Evolutionary conservation across 2,329 filamentous ascomycete genomes (phyloP), one percentile per base, ranked within the genome.

Genomic region (Pseudogymnoascus sp.): DNA sequence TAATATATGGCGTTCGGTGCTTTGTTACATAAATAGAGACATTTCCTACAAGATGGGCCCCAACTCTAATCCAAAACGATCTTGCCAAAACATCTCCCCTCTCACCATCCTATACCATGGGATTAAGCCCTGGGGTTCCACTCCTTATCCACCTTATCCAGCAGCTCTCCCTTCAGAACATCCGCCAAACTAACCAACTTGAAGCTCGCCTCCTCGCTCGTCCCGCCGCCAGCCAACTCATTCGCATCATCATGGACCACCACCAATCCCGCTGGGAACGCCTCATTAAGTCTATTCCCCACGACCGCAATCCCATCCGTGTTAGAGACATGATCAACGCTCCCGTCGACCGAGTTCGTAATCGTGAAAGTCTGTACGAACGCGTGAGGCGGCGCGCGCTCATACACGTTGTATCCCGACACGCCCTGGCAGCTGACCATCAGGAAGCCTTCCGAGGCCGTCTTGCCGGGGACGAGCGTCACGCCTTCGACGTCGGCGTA

Each of bases 231-330:
- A 0, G 75, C 71, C 6, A 81, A 68, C 70, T 82, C 76, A 63
- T 83, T 83, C 2, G 78, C 77, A 68, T 83, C 81, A 65, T 83
- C 80, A 63, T 83, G 80, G 11, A 79, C 76, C 3, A 83, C 80
- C 2, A 83, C 66, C 23, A 83, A 52, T 0, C 81, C 80, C 6
- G 70, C 67, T 0, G 76, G 76, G 60, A 78, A 80, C 21, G 74
- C 72, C 16, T 65, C 67, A 31, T 78, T 78, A 39, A 55, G 45
- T 19, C 45, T 55, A 4, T 55, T 55, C 1, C 45, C 45, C 0
- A 55, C 45, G 19, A 55, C 80, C 0, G 79, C 65, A 29, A 83
- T 71, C 0, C 81, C 80, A 62, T 83, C 81, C 0, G 81, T 83
- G 65, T 83, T 83, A 12, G 77, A 79, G 4, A 83, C 81, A 4